Evolutionary conservation across 345 rosid species (phyloP).

Genomic region (Hypericum androsaemum): DNA sequence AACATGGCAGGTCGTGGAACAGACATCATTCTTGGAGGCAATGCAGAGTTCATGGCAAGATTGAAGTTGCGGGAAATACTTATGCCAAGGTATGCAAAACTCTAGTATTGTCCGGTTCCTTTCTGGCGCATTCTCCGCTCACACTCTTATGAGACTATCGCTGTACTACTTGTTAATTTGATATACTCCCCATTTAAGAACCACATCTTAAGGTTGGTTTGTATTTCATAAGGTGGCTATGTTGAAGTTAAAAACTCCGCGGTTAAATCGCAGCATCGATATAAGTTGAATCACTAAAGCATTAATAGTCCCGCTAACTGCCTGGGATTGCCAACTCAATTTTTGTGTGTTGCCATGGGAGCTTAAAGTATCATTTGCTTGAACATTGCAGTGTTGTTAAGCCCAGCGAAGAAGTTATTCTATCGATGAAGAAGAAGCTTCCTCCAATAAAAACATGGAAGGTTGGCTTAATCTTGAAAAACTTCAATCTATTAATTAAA

Average conservation of each 20-base stretch:
- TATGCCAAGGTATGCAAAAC: constrained; percentile 71
- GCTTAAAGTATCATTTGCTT: constrained; percentile 5
- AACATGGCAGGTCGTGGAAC: constrained; percentile 99
- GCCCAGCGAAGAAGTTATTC: constrained; percentile 69
- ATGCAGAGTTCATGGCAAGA: constrained; percentile 96
- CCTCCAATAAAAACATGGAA: constrained; percentile 86
- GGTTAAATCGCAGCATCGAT: too few relatives aligned
- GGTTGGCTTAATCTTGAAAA: constrained; percentile 28
- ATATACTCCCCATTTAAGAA: too few relatives aligned
- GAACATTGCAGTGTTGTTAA: constrained; percentile 54
- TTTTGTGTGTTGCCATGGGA: too few relatives aligned
- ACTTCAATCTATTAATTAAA: too few relatives aligned
- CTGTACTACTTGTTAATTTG: not conserved
- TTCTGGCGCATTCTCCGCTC: not conserved
- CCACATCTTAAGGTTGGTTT: too few relatives aligned
- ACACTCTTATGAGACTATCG: not conserved
- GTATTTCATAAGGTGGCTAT: too few relatives aligned
- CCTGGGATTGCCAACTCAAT: too few relatives aligned
- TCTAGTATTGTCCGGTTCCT: constrained; percentile 1
- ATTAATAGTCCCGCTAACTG: too few relatives aligned
- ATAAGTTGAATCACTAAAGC: too few relatives aligned
- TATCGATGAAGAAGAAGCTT: constrained; percentile 78
- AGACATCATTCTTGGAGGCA: constrained; percentile 95
- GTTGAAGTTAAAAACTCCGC: too few relatives aligned
- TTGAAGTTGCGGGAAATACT: constrained; percentile 94